phyloP scores from a whole-genome alignment of 352 stramenopile genomes.

The Globisporangium radiosum region DNA sequence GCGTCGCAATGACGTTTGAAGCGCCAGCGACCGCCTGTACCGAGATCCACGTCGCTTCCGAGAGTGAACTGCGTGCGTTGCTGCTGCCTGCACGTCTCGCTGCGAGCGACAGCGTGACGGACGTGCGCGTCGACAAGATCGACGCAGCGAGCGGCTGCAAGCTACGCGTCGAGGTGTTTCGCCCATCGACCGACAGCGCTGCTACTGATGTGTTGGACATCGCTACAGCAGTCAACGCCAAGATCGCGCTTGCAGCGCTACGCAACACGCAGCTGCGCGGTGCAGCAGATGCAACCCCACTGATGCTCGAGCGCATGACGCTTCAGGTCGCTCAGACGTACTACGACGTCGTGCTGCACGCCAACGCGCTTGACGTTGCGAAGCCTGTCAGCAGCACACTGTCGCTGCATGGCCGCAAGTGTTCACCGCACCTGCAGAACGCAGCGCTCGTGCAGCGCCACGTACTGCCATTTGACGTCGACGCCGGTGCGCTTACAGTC shows the following conservation, averaged over 20 bases:
- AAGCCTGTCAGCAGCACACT: slow-evolving; percentile 10
- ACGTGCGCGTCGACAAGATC: slow-evolving; percentile 13
- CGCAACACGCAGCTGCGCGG: slow-evolving; percentile 9
- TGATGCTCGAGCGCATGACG: slow-evolving; percentile 17
- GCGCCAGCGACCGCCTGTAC: slow-evolving; percentile 14
- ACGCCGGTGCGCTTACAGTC: slow-evolving; percentile 4
- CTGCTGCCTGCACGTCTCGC: slow-evolving; percentile 6
- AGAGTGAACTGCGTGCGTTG: slow-evolving; percentile 10
- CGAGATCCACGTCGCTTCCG: slow-evolving; percentile 6
- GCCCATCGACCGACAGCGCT: not conserved
- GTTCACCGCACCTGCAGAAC: slow-evolving; percentile 7
- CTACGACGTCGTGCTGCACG: slow-evolving; percentile 14
- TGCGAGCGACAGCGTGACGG: not conserved
- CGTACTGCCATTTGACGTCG: slow-evolving; percentile 11
- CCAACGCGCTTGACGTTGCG: not conserved
- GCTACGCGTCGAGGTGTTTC: slow-evolving; percentile 4
- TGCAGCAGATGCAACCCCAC: slow-evolving; percentile 5
- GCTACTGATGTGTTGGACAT: slow-evolving; percentile 12
- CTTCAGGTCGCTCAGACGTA: slow-evolving; percentile 17
- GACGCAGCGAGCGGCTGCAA: slow-evolving; percentile 6
- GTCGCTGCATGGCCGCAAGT: slow-evolving; percentile 14
- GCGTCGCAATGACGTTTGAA: slow-evolving; percentile 20
- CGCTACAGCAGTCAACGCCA: slow-evolving; percentile 9
- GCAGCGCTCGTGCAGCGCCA: slow-evolving; percentile 10
- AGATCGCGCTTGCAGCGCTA: slow-evolving; percentile 10